These are phyloP conservation scores for Penicillium pancosmium DNA, from an alignment of 495 filamentous ascomycete species.

Conservation along the genomic window DNA sequence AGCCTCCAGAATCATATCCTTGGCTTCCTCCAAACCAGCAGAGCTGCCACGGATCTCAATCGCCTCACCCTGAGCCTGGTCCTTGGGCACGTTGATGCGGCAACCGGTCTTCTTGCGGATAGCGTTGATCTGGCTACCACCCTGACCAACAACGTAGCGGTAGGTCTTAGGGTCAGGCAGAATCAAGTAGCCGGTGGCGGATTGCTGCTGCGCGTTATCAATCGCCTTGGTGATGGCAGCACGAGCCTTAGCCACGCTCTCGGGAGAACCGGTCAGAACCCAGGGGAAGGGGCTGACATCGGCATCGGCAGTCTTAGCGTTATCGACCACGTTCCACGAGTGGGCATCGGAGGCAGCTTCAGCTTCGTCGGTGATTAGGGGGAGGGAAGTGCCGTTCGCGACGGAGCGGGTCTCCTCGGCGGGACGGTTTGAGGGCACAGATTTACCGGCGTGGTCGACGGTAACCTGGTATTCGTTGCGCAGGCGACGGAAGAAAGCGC, in stretches of 20 bases:
- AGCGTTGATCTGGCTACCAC: slow-evolving; percentile 85
- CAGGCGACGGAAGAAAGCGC: slow-evolving; percentile 86
- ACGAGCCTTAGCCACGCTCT: slow-evolving; percentile 77
- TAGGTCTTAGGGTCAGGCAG: slow-evolving; percentile 89
- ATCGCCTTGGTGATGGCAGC: slow-evolving; percentile 70
- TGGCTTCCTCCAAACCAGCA: slow-evolving; percentile 84
- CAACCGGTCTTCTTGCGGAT: slow-evolving; percentile 92
- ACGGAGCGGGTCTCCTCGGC: slow-evolving; percentile 38
- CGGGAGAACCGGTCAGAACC: slow-evolving; percentile 77
- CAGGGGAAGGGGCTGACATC: slow-evolving; percentile 73
- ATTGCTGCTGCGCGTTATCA: slow-evolving; percentile 69
- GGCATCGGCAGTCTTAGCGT: slow-evolving; percentile 36
- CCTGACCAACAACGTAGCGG: slow-evolving; percentile 85
- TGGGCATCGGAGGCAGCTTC: slow-evolving; percentile 61
- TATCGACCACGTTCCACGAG: slow-evolving; percentile 79
- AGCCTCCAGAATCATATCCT: slow-evolving; percentile 81
- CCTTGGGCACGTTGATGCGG: slow-evolving; percentile 86
- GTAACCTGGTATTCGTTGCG: slow-evolving; percentile 81
- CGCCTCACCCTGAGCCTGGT: slow-evolving; percentile 74
- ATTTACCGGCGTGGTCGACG: slow-evolving; percentile 83
- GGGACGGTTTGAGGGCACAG: slow-evolving; percentile 67
- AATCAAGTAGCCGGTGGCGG: slow-evolving; percentile 79
- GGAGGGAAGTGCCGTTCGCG: slow-evolving; percentile 63
- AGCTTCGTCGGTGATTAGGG: slow-evolving; percentile 86
- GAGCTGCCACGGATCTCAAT: slow-evolving; percentile 83